Base-by-base conservation (phyloP, 225 moss, liverwort and hornwort genomes). In the Asterella californica region DNA sequence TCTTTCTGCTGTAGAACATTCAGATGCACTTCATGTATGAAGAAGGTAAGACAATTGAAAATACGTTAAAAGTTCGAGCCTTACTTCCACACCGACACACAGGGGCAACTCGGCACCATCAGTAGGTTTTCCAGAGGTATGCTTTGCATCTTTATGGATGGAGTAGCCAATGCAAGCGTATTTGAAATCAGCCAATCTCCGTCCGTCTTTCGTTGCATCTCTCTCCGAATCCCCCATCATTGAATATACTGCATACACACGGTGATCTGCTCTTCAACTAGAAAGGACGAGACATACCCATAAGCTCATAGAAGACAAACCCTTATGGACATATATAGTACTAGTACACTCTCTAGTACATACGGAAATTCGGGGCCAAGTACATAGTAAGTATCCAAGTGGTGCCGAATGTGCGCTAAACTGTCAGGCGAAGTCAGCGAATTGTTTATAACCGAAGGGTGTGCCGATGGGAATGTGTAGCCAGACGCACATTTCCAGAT, bases 131-230 rank as follows among this genome's bases (percentile, higher is more conserved):
- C 64, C 85, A 2, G 80, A 64, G 62, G 29, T 30, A 45, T 83
- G 69, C 33, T 79, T 63, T 71, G 70, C 76, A 64, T 88, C 87
- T 71, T 81, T 84, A 71, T 88, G 87, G 21, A 83, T 81, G 1
- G 87, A 85, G 59, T 88, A 85, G 52, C 87, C 87, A 53, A 88
- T 77, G 79, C 87, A 88, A 15, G 87, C 87, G 75, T 88, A 88
- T 54, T 88, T 88, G 76, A 88, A 88, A 62, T 88, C 87, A 45
- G 85, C 59, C 65, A 88, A 47, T 76, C 76, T 83, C 60, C 82
- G 80, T 29, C 83, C 87, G 3, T 85, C 85, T 81, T 83, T 83
- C 15, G 75, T 60, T 27, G 87, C 70, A 72, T 85, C 85, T 33
- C 77, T 80, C 81, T 88, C 87, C 18, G 84, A 79, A 0, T 88